A percentile compares a stretch with the other conserved stretches of the same genome.
Evolutionary conservation across 331 rosid species (phyloP).

Genomic region (Dryas integrifolia): DNA sequence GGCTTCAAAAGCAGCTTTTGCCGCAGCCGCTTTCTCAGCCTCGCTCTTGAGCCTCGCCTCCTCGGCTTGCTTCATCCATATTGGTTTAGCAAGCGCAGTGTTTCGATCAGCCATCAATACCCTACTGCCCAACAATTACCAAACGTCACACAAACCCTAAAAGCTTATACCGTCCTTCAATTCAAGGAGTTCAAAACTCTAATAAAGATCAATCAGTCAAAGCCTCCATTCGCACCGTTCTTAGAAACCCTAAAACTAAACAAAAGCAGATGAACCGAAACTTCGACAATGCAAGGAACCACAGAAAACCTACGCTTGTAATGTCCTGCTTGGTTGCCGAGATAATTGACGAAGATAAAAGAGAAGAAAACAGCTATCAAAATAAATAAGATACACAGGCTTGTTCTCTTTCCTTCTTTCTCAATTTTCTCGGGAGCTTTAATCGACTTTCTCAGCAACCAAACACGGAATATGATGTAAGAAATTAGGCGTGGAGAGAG

Average conservation of each 20-base stretch:
- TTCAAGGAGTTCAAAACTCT: slow-evolving; percentile 1
- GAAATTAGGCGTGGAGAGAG: not conserved
- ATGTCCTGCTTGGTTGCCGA: not conserved
- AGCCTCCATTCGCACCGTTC: slow-evolving; percentile 1
- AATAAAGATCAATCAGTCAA: slow-evolving; percentile 20
- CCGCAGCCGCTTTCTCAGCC: slow-evolving; percentile 91
- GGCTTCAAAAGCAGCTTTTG: slow-evolving; percentile 95
- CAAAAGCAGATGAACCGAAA: not conserved
- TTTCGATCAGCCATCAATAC: slow-evolving; percentile 81
- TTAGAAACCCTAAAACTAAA: slow-evolving; percentile 14
- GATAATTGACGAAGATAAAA: not conserved
- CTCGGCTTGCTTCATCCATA: slow-evolving; percentile 98
- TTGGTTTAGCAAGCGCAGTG: slow-evolving; percentile 60
- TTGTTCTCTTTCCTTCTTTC: not conserved
- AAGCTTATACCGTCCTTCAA: not conserved
- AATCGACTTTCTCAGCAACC: slow-evolving; percentile 9
- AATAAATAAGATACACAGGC: not conserved
- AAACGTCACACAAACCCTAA: slow-evolving; percentile 14
- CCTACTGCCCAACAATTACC: slow-evolving; percentile 19
- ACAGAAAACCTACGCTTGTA: not conserved
- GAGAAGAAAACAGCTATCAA: not conserved
- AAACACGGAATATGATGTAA: not conserved
- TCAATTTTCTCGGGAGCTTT: not conserved
- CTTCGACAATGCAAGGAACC: not conserved
- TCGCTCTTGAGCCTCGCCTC: slow-evolving; percentile 91